These are phyloP conservation scores for Xerocomellus dryophilus DNA, from an alignment of 768 basidiomycete species.

Conservation along the genomic window DNA sequence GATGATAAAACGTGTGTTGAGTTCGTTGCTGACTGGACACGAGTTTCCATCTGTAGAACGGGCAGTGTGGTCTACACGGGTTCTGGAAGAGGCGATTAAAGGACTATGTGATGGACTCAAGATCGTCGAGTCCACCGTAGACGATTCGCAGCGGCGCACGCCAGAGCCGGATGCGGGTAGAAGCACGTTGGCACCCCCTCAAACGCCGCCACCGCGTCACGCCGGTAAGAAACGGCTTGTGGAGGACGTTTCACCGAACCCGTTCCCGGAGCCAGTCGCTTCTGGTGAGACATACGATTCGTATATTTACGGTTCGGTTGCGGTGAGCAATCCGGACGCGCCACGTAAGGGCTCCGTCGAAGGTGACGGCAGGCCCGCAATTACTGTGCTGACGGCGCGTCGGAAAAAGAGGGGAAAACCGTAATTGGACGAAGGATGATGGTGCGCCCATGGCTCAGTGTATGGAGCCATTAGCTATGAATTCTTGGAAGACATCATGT, in stretches of 20 bases:
- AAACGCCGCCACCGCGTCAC: slow-evolving; percentile 48
- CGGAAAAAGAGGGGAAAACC: slow-evolving; percentile 45
- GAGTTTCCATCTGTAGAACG: slow-evolving; percentile 73
- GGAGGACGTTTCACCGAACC: slow-evolving; percentile 59
- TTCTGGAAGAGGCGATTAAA: slow-evolving; percentile 63
- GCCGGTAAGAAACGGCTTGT: slow-evolving; percentile 18
- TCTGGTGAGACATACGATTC: slow-evolving; percentile 59
- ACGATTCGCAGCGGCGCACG: slow-evolving; percentile 35
- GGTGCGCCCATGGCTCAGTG: neutral
- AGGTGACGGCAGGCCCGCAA: slow-evolving; percentile 22
- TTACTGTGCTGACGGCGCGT: slow-evolving; percentile 61
- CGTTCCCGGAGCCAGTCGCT: slow-evolving; percentile 62
- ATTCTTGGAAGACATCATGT: slow-evolving; percentile 3
- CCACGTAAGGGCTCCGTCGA: slow-evolving; percentile 22
- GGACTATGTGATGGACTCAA: slow-evolving; percentile 68
- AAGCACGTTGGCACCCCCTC: slow-evolving; percentile 42
- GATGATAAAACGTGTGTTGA: slow-evolving; percentile 67
- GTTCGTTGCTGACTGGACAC: slow-evolving; percentile 65
- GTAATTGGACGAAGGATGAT: slow-evolving; percentile 4
- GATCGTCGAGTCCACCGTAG: slow-evolving; percentile 20
- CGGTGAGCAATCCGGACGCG: slow-evolving; percentile 46
- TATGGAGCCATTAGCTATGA: slow-evolving; percentile 3
- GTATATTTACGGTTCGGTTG: slow-evolving; percentile 57
- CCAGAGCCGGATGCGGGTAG: slow-evolving; percentile 37
- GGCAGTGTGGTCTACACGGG: slow-evolving; percentile 65